A percentile compares a stretch with the other conserved stretches of the same genome.
These are phyloP conservation scores for Teratosphaeria viscida DNA, from an alignment of 2,329 filamentous ascomycete species.

Conservation along the genomic window DNA sequence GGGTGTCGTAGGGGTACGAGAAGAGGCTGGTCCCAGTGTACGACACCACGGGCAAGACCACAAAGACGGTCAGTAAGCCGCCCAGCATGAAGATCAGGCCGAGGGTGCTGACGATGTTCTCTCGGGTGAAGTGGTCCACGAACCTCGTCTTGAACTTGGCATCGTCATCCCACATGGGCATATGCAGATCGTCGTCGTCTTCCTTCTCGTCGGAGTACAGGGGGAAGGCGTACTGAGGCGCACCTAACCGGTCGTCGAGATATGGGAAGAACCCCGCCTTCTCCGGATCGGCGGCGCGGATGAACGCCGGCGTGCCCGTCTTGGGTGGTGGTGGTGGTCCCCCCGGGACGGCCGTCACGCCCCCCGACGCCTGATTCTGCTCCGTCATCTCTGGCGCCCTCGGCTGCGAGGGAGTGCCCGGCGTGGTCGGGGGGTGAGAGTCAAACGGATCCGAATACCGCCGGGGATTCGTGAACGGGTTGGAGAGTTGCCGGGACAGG, in stretches of 20 bases:
- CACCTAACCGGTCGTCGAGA: constrained; percentile 38
- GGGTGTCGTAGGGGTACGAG: constrained; percentile 30
- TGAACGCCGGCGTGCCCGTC: constrained; percentile 18
- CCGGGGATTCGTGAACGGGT: constrained; percentile 24
- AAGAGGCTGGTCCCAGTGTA: constrained; percentile 32
- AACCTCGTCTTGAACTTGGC: constrained; percentile 32
- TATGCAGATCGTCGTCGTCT: constrained; percentile 45
- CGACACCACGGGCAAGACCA: constrained; percentile 41
- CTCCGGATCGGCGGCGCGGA: constrained; percentile 23
- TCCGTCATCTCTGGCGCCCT: constrained; percentile 4
- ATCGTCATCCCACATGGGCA: constrained; percentile 42
- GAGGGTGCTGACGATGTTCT: constrained; percentile 33
- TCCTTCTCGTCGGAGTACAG: constrained; percentile 42
- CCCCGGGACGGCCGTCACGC: constrained; percentile 2
- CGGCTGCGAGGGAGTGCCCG: constrained; percentile 8
- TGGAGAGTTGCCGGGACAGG: constrained; percentile 20
- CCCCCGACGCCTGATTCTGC: constrained; percentile 6
- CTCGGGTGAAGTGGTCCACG: constrained; percentile 36
- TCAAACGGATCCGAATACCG: constrained; percentile 18
- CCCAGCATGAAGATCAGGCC: constrained; percentile 36
- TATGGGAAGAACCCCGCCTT: constrained; percentile 30
- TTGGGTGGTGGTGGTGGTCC: constrained; percentile 2
- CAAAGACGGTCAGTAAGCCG: constrained; percentile 41
- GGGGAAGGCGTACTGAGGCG: constrained; percentile 34
- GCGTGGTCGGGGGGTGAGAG: constrained; percentile 12